Evolutionary conservation across 2,329 filamentous ascomycete genomes (phyloP), one percentile per base, ranked within the genome.

Genomic region (Lasiodiplodia citricola): DNA sequence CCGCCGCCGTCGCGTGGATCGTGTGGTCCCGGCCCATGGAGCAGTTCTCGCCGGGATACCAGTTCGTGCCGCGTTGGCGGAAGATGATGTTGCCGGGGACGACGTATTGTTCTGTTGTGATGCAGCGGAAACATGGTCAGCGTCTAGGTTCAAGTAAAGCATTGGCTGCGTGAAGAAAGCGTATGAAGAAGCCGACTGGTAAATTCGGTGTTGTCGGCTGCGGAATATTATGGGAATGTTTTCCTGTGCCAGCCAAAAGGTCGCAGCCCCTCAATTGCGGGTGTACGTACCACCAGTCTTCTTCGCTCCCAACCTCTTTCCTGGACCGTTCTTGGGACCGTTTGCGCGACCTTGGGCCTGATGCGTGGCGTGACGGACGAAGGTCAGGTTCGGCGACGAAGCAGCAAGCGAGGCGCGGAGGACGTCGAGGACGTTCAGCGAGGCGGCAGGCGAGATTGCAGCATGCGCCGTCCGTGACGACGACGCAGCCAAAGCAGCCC

Each of bases 41-140:
- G 80, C 92, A 93, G 83, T 99, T 98, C 80, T 98, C 96, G 75
- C 96, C 96, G 0, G 96, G 91, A 80, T 91, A 95, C 96, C 96
- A 99, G 76, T 90, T 88, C 4, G 96, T 96, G 75, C 96, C 96
- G 76, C 95, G 91, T 82, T 99, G 96, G 79, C 93, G 94, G 88
- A 96, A 99, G 82, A 99, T 92, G 81, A 99, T 99, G 84, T 97
- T 98, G 67, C 96, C 96, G 4, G 94, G 92, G 69, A 97, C 91
- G 44, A 99, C 96, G 80, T 91, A 97, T 84, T 97, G 92, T 79
- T 95, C 92, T 94, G 77, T 47, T 47, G 51, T 16, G 3, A 50
- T n/a, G 21, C 21, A 50, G 44, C 25, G 31, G 57, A n/a, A 44
- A 41, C n/a, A 4, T 47, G 8, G 44, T 47, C 3, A 47, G 44